Base-by-base conservation (phyloP, 495 filamentous ascomycete genomes). In the Aspergillus sclerotioniger region DNA sequence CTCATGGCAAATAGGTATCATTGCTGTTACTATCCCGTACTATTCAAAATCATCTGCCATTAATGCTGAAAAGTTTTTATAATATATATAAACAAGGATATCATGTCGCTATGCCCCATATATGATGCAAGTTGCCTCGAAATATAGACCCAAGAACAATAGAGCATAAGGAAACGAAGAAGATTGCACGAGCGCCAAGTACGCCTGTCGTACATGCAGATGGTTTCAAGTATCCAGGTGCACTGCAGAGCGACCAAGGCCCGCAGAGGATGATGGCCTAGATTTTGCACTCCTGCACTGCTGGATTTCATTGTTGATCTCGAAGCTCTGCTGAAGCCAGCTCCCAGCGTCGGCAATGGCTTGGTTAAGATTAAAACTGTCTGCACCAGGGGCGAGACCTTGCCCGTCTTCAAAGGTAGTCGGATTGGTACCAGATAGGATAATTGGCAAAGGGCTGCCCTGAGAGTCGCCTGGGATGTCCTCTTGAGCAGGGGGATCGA, bases 321-420 rank as follows among this genome's bases (percentile, higher is more conserved):
- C 71, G 35, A 73, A 76, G 59, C 75, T 76, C 47, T 78, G 69
- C 48, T 74, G 72, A 25, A 79, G 56, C 75, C 75, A 79, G 53
- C 71, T 78, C 6, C 76, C 76, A 21, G 71, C 70, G 57, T 79
- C 76, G 3, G 70, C 74, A 33, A 79, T 76, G 0, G 74, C 74
- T 62, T 79, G 69, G 53, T 67, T 77, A 13, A 77, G 65, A 46
- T 76, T 69, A 31, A 77, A 76, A 21, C 66, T 71, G 8, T 76
- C 74, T 5, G 50, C 49, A 25, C 59, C 65, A 13, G 58, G 56
- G 9, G 62, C 19, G 12, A 37, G 65, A 10, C 66, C 70, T 59
- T 77, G 76, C 8, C 71, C 72, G 56, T 78, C 74, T 37, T 76
- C 72, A 8, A 61, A 67, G 1, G 71, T 75, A 5, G 69, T 59